These are phyloP conservation scores for Eudorina sp. DNA, from an alignment of 139 green algal species.

Conservation along the genomic window DNA sequence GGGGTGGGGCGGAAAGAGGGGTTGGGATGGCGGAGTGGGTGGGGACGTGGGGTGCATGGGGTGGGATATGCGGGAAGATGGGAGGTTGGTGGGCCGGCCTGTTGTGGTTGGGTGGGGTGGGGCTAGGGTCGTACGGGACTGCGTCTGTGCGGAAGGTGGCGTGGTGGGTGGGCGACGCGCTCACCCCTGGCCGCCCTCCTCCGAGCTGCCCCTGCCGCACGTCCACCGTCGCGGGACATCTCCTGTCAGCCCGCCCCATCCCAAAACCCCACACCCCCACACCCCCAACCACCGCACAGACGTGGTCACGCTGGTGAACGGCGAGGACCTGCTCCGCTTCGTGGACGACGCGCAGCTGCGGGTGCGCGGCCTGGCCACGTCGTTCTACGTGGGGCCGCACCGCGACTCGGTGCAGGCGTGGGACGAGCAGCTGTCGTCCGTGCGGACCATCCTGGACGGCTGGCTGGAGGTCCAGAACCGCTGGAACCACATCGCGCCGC, in stretches of 20 bases:
- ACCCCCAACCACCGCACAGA: constrained; percentile 21
- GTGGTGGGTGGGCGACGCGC: no score
- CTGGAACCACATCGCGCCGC: constrained; percentile 61
- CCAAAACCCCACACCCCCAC: neutral
- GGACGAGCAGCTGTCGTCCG: constrained; percentile 60
- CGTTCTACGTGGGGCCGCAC: constrained; percentile 56
- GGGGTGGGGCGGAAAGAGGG: no score
- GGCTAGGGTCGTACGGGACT: no score
- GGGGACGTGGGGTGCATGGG: no score
- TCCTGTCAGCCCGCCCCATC: no score
- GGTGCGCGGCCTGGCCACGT: constrained; percentile 49
- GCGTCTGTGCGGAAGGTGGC: no score
- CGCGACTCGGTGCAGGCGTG: constrained; percentile 49
- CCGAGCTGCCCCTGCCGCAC: no score
- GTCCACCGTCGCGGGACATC: no score
- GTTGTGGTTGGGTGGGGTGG: no score
- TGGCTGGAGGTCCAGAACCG: constrained; percentile 65
- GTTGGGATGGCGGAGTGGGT: neutral
- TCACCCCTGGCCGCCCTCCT: no score
- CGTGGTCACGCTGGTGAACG: constrained; percentile 50
- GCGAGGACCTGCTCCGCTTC: constrained; percentile 56
- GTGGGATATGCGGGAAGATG: no score
- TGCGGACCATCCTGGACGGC: constrained; percentile 54
- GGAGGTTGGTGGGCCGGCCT: no score
- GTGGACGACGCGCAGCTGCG: constrained; percentile 61